Conservation (phyloP, 192 early-diverging fungal genomes). For the Entomortierella beljakovae region DNA sequence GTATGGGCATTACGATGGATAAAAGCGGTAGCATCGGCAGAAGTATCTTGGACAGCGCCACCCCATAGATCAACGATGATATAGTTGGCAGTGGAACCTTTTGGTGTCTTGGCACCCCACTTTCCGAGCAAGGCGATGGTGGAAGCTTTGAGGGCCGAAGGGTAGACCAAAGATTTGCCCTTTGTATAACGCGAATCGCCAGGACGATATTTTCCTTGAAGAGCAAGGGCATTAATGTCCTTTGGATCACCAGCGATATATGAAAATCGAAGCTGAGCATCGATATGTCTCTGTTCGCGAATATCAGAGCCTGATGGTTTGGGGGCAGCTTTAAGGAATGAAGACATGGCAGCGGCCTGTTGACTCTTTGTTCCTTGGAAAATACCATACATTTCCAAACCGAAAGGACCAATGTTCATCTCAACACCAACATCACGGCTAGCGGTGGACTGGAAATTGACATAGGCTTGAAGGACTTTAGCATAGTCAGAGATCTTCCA, state of each 20-base stretch:
- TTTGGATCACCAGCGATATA: constrained; percentile 6
- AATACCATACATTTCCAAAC: constrained; percentile 34
- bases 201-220: constrained; percentile 9
- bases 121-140: constrained; percentile 37
- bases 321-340: constrained; percentile 20
- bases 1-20: constrained; percentile 45
- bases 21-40: constrained; percentile 37
- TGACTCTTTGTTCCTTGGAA: constrained; percentile 42
- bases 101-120: constrained; percentile 17
- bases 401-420: constrained; percentile 36
- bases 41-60: constrained; percentile 21
- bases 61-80: constrained; percentile 58
- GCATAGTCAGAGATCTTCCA: constrained; percentile 25
- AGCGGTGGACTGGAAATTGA: constrained; percentile 15
- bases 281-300: constrained; percentile 31
- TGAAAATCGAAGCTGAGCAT: constrained; percentile 41
- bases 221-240: constrained; percentile 32
- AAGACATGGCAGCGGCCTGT: constrained; percentile 12
- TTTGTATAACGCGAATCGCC: constrained; percentile 42
- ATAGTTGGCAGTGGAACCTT: constrained; percentile 28
- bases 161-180: constrained; percentile 48
- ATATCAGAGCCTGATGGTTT: constrained; percentile 16
- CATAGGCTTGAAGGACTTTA: constrained; percentile 30
- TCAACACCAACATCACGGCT: constrained; percentile 46
- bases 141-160: constrained; percentile 18